phyloP scores from a whole-genome alignment of 176 grass and related monocot genomes.

The Cocos nucifera region DNA sequence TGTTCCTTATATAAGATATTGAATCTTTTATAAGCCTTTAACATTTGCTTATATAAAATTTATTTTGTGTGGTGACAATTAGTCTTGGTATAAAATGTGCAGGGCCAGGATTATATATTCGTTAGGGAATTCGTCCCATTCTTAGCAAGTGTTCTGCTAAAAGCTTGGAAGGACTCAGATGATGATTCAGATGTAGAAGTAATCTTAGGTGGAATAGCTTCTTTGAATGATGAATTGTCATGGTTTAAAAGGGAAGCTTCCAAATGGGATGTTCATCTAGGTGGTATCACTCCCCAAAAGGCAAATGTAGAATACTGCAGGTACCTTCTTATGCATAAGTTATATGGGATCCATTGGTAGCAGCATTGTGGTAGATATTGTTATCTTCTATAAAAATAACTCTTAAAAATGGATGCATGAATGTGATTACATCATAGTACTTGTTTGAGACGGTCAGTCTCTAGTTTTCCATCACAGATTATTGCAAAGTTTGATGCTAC shows the following conservation, averaged over 20 bases:
- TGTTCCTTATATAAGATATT: too few species aligned
- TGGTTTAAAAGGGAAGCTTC: conserved; percentile 78
- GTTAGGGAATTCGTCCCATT: conserved; percentile 55
- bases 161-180: conserved; percentile 58
- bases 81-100: conserved; percentile 2
- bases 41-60: too few species aligned
- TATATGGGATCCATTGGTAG: too few species aligned
- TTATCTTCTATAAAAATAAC: too few species aligned
- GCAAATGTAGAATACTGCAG: conserved; percentile 66
- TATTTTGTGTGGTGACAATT: background rate
- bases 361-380: too few species aligned
- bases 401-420: too few species aligned
- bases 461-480: conserved; percentile 31
- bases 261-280: conserved; percentile 56
- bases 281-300: conserved; percentile 35
- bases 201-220: conserved; percentile 53
- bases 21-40: too few species aligned
- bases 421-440: too few species aligned
- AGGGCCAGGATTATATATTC: conserved; percentile 68
- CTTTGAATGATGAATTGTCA: conserved; percentile 59
- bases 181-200: conserved; percentile 56
- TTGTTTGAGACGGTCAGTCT: too few species aligned
- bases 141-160: conserved; percentile 53
- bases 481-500: conserved; percentile 44
- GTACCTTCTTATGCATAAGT: conserved; percentile 13